Conservation (phyloP, 1,284 basidiomycete species). For the Volvariella surrecta region DNA sequence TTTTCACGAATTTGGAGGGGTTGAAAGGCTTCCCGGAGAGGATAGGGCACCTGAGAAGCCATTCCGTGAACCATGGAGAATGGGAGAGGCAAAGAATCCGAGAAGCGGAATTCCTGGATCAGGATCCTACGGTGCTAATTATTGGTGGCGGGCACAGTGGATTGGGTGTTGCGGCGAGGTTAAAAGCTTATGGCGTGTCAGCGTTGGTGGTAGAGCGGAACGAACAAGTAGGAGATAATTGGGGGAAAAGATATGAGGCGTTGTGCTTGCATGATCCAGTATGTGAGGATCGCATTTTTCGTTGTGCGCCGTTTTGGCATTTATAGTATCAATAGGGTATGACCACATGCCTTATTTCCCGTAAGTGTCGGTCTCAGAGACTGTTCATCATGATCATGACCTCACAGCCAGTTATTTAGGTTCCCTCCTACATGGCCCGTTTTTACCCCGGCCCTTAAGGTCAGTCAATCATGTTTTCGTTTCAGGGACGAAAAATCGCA, state of each 20-base stretch:
- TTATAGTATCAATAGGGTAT: conserved; percentile 39
- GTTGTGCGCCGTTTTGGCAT: not conserved
- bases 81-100: conserved; percentile 11
- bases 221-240: conserved; percentile 40
- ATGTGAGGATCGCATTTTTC: conserved; percentile 26
- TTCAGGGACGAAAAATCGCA: not conserved
- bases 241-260: conserved; percentile 42
- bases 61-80: conserved; percentile 11
- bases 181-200: conserved; percentile 39
- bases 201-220: conserved; percentile 41
- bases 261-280: conserved; percentile 50
- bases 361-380: conserved; percentile 16
- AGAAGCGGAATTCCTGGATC: conserved; percentile 9
- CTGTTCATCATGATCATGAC: conserved; percentile 2
- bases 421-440: conserved; percentile 47
- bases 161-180: conserved; percentile 23
- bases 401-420: conserved; percentile 13
- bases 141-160: conserved; percentile 14
- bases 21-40: conserved; percentile 10
- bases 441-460: conserved; percentile 40
- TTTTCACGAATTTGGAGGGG: conserved; percentile 10
- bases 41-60: conserved; percentile 11
- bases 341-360: conserved; percentile 40
- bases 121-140: conserved; percentile 14
- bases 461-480: conserved; percentile 10